These are phyloP conservation scores for Lupinus albus DNA, from an alignment of 306 rosid genomes.

Conservation along the genomic window DNA sequence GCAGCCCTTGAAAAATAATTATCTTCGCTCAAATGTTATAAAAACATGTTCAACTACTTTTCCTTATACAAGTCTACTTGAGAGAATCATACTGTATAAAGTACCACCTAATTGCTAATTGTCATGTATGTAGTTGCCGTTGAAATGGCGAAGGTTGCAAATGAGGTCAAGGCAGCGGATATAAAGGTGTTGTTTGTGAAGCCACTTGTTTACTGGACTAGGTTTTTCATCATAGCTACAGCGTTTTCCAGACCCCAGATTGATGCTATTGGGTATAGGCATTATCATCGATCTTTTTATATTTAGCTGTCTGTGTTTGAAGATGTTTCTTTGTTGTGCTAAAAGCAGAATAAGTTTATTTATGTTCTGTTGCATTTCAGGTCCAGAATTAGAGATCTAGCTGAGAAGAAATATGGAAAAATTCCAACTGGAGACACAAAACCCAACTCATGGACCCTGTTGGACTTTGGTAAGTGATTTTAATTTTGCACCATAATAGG, in stretches of 20 bases:
- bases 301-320: constrained; percentile 17
- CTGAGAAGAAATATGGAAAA: constrained; percentile 86
- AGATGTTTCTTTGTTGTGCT: constrained; percentile 26
- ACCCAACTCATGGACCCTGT: constrained; percentile 93
- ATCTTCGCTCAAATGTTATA: constrained; percentile 1
- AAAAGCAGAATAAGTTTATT: constrained; percentile 8
- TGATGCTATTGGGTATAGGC: constrained; percentile 77
- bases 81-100: neutral
- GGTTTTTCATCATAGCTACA: constrained; percentile 83
- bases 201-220: constrained; percentile 97
- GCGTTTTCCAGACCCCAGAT: constrained; percentile 96
- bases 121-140: constrained; percentile 73
- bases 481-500: constrained; percentile 22
- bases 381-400: constrained; percentile 80
- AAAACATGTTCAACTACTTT: constrained; percentile 23
- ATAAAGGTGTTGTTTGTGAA: constrained; percentile 90
- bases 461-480: constrained; percentile 74
- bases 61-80: constrained; percentile 14
- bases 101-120: constrained; percentile 35
- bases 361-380: constrained; percentile 51
- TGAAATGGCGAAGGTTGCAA: constrained; percentile 84
- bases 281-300: constrained; percentile 32
- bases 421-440: constrained; percentile 73
- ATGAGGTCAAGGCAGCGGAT: constrained; percentile 91
- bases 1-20: neutral